Conservation (phyloP, 495 filamentous ascomycete species). For the Annulohypoxylon moriforme region DNA sequence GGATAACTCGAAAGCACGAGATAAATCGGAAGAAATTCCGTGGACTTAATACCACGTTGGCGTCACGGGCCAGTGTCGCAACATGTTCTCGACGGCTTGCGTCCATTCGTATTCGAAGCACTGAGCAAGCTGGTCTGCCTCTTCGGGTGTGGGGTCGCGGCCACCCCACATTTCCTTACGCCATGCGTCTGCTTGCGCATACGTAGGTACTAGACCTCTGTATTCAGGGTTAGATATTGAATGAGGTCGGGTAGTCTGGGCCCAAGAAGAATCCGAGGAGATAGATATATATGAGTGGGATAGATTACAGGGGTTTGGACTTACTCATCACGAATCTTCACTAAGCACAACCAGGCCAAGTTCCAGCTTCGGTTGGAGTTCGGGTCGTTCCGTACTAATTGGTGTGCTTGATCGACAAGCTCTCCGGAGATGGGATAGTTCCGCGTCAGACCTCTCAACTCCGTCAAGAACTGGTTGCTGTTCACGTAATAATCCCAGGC, state of each 20-base stretch:
- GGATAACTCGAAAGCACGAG: neutral
- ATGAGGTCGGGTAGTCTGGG: neutral
- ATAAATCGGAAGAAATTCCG: slow-evolving; percentile 2
- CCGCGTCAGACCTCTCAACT: slow-evolving; percentile 73
- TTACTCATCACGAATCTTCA: slow-evolving; percentile 74
- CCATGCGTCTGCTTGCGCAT: slow-evolving; percentile 68
- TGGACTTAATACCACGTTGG: slow-evolving; percentile 61
- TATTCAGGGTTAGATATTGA: slow-evolving; percentile 8
- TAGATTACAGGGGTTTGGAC: slow-evolving; percentile 43
- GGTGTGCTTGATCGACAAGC: slow-evolving; percentile 74
- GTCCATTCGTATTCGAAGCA: slow-evolving; percentile 77
- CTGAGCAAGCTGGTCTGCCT: slow-evolving; percentile 67
- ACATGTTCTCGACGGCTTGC: slow-evolving; percentile 71
- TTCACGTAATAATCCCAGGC: slow-evolving; percentile 82
- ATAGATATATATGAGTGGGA: neutral
- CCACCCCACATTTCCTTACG: slow-evolving; percentile 81
- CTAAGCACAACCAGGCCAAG: slow-evolving; percentile 78
- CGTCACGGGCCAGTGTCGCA: slow-evolving; percentile 73
- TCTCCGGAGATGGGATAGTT: slow-evolving; percentile 80
- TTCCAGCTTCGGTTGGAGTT: slow-evolving; percentile 79
- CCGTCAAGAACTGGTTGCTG: slow-evolving; percentile 77
- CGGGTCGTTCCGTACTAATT: slow-evolving; percentile 71
- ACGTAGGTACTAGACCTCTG: slow-evolving; percentile 69
- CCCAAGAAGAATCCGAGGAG: neutral
- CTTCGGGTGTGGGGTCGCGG: slow-evolving; percentile 63